Evolutionary conservation across 768 basidiomycete species (phyloP).

Genomic region (Terana coerulea): DNA sequence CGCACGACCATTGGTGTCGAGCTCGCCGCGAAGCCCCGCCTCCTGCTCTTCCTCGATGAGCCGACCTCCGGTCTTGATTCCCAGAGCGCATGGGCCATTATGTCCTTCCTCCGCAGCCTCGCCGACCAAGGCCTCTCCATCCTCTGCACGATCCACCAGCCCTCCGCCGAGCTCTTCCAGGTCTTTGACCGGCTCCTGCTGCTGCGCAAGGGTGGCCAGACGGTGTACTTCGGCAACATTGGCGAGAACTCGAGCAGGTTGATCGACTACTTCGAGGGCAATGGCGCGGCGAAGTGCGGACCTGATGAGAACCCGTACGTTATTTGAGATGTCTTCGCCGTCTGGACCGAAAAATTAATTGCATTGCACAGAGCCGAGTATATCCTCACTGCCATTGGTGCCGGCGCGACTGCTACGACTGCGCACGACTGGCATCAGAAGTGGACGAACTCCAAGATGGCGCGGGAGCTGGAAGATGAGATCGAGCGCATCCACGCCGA

Average conservation of each 20-base stretch:
- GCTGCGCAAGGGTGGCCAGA: slow-evolving; percentile 72
- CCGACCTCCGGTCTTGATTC: slow-evolving; percentile 86
- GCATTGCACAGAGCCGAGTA: slow-evolving; percentile 38
- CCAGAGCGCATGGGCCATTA: slow-evolving; percentile 82
- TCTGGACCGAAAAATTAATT: background rate
- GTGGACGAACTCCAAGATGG: slow-evolving; percentile 45
- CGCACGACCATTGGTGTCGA: slow-evolving; percentile 86
- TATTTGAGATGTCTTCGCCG: background rate
- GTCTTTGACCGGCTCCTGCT: slow-evolving; percentile 78
- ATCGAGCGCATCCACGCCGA: slow-evolving; percentile 41
- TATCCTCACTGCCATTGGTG: slow-evolving; percentile 40
- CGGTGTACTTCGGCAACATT: slow-evolving; percentile 63
- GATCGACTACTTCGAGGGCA: slow-evolving; percentile 70
- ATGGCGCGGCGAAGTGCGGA: slow-evolving; percentile 59
- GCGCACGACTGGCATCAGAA: slow-evolving; percentile 44
- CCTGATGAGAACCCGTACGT: slow-evolving; percentile 63
- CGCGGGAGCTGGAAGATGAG: slow-evolving; percentile 33
- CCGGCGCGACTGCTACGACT: slow-evolving; percentile 50
- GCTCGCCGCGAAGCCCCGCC: slow-evolving; percentile 77
- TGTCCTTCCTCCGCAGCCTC: slow-evolving; percentile 68
- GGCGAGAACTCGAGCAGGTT: slow-evolving; percentile 58
- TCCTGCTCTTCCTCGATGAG: slow-evolving; percentile 81
- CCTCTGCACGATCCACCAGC: slow-evolving; percentile 79
- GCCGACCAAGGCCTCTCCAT: slow-evolving; percentile 84
- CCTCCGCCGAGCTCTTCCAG: slow-evolving; percentile 82